These are phyloP conservation scores for Saccharata proteae DNA, from an alignment of 2,329 filamentous ascomycete genomes.

Conservation along the genomic window DNA sequence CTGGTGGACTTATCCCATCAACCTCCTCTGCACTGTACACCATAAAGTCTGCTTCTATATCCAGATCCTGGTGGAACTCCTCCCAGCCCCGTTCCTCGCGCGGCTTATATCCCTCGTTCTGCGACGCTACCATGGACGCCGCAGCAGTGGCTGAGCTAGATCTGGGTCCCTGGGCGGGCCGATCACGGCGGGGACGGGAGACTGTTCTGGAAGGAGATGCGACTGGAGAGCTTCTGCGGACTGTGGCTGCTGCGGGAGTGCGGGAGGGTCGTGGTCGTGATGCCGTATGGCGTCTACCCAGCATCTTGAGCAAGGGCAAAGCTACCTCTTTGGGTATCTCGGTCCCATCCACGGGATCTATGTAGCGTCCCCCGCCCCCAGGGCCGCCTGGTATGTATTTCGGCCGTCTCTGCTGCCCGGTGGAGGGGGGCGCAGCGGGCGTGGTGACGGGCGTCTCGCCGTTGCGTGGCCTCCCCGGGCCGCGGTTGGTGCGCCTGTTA, in stretches of 20 bases:
- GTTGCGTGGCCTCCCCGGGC: conserved; percentile 7
- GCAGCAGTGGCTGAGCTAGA: conserved; percentile 76
- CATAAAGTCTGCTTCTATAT: conserved; percentile 70
- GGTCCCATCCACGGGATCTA: conserved; percentile 54
- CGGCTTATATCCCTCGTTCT: conserved; percentile 93
- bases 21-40: conserved; percentile 75
- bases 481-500: conserved; percentile 7
- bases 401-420: conserved; percentile 32
- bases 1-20: conserved; percentile 50
- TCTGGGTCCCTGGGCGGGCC: conserved; percentile 45
- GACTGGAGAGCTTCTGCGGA: conserved; percentile 23
- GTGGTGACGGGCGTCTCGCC: conserved; percentile 3
- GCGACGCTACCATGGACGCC: conserved; percentile 74
- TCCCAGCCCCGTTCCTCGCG: conserved; percentile 95
- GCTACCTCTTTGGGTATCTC: conserved; percentile 24
- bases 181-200: conserved; percentile 27
- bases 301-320: conserved; percentile 7
- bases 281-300: conserved; percentile 7
- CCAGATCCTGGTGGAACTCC: conserved; percentile 90
- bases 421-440: conserved; percentile 23
- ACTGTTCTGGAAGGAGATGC: conserved; percentile 20
- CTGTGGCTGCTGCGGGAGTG: conserved; percentile 37
- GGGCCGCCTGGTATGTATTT: conserved; percentile 76
- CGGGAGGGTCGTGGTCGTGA: conserved; percentile 7
- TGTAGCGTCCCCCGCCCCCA: conserved; percentile 72